Evolutionary conservation across 345 rosid genomes (phyloP), one percentile per base, ranked within the genome.

Genomic region (Lenwebbia sp.): DNA sequence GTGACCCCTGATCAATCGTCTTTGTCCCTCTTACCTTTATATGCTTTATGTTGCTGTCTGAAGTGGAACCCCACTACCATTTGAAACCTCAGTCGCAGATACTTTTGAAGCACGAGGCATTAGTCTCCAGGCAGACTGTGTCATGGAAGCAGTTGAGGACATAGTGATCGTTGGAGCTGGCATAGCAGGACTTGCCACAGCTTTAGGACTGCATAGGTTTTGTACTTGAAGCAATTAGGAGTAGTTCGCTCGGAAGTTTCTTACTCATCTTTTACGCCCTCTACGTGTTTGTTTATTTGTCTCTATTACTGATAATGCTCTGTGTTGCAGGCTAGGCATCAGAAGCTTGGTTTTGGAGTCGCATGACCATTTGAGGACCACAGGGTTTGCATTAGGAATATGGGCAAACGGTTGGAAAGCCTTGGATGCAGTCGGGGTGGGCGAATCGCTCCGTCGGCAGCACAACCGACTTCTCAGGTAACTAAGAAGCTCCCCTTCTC

Each of bases 371-470:
- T 89, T 96, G 87, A 92, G 98, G 85, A 87, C 62, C 37, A 84
- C 92, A 11, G 96, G 98, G 30, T 94, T 92, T 84, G 94, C 94
- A 1, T 54, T 94, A 7, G 13, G 87, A 0, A 84, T 86, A 23
- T 96, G 93, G 94, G 75, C 89, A 58, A 95, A 94, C 82, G 97
- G 93, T 74, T 94, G 96, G 98, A 94, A 86, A 86, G 96, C 96
- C 54, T 87, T 95, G 87, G 98, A 94, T 84, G 94, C 92, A 62
- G 54, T 92, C 26, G 95, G 95, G 70, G 82, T 95, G 6, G 92
- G 92, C 25, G 86, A 94, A 40, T 86, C 87, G 13, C 84, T 96
- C 54, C 95, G 95, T 13, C 70, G 44, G 65, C 89, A 87, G 41
- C 96, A 94, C 86, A 37, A 40, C 41, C 87, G 47, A 21, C 86